These are phyloP conservation scores for Russula earlei DNA, from an alignment of 768 basidiomycete species.

Conservation along the genomic window DNA sequence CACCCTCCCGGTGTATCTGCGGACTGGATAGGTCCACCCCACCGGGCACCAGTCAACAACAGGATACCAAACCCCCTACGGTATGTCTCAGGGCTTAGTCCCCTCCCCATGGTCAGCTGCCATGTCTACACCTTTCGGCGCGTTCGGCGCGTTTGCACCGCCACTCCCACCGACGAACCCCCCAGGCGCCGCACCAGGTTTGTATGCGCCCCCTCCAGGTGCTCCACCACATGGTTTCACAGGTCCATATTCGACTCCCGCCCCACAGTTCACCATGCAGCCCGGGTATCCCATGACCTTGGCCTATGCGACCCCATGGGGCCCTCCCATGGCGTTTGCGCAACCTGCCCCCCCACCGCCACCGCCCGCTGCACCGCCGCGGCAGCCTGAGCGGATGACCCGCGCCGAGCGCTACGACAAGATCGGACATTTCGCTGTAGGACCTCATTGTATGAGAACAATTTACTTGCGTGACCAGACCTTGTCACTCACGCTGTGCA, in stretches of 20 bases:
- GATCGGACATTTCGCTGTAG: slow-evolving; percentile 32
- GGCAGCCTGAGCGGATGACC: slow-evolving; percentile 23
- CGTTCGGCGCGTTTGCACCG: slow-evolving; percentile 26
- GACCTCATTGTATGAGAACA: slow-evolving; percentile 33
- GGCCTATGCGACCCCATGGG: slow-evolving; percentile 6
- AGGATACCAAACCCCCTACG: slow-evolving; percentile 12
- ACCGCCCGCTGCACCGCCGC: slow-evolving; percentile 21
- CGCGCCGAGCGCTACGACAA: slow-evolving; percentile 27
- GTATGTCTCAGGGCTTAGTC: neutral
- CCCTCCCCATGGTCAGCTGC: slow-evolving; percentile 5
- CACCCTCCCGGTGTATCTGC: slow-evolving; percentile 23
- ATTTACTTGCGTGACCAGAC: slow-evolving; percentile 9
- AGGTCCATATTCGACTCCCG: slow-evolving; percentile 11
- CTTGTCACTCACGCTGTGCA: neutral
- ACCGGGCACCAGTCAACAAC: slow-evolving; percentile 15
- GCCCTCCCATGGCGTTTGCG: slow-evolving; percentile 2
- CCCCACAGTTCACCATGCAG: slow-evolving; percentile 9
- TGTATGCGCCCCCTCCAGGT: neutral
- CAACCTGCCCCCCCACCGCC: slow-evolving; percentile 17
- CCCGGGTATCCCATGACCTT: slow-evolving; percentile 13
- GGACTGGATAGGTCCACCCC: slow-evolving; percentile 26
- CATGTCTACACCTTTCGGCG: slow-evolving; percentile 20
- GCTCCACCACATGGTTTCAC: slow-evolving; percentile 2
- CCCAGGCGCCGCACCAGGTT: neutral
- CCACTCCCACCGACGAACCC: slow-evolving; percentile 25